Percentiles rank a stretch among this genome's conserved stretches.
phyloP scores from a whole-genome alignment of 2,329 filamentous ascomycete species.

The Trichoderma brevicompactum region DNA sequence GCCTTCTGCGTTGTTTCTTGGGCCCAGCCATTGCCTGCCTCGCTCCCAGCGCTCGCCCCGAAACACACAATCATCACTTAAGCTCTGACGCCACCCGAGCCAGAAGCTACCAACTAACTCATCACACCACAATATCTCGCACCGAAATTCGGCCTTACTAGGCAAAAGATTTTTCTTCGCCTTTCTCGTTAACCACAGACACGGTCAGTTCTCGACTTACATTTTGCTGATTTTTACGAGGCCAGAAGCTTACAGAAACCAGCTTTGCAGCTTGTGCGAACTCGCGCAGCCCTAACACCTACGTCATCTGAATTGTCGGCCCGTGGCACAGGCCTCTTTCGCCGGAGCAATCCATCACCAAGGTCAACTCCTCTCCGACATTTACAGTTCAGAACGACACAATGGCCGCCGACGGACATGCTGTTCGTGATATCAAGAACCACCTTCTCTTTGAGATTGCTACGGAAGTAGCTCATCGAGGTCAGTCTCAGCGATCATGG shows the following conservation, averaged over 20 bases:
- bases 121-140: constrained; percentile 27
- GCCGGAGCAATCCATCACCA: constrained; percentile 9
- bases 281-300: constrained; percentile 22
- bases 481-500: constrained; percentile 52
- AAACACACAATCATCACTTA: not conserved
- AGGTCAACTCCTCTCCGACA: constrained; percentile 10
- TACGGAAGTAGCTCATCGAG: constrained; percentile 95
- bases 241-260: not conserved
- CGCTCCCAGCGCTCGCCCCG: not conserved
- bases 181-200: not conserved
- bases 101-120: constrained; percentile 16
- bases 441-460: constrained; percentile 96
- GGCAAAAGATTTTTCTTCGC: constrained; percentile 1
- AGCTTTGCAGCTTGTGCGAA: constrained; percentile 14
- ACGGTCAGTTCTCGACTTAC: not conserved
- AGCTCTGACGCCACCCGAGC: constrained; percentile 25
- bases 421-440: constrained; percentile 79
- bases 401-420: constrained; percentile 54
- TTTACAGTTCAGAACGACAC: constrained; percentile 34
- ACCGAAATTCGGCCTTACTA: constrained; percentile 15
- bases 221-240: not conserved
- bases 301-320: constrained; percentile 24
- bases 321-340: constrained; percentile 18
- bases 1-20: not conserved
- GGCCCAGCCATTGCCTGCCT: constrained; percentile 22